Percentiles rank a stretch among this genome's conserved stretches.
Evolutionary conservation across 805 yeast species (phyloP).

Genomic region (Yarrowia sp.): DNA sequence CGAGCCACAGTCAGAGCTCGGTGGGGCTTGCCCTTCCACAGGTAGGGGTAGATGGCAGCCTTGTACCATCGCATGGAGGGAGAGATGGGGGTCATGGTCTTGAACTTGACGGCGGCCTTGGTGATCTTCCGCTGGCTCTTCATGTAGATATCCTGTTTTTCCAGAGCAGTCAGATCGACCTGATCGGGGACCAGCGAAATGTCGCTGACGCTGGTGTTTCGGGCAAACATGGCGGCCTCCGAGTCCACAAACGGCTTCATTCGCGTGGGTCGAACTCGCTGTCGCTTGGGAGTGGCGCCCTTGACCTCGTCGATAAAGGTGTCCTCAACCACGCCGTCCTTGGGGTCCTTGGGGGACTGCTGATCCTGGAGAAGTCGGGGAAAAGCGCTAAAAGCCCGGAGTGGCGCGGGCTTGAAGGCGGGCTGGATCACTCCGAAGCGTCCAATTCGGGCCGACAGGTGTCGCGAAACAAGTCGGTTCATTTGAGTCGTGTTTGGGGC

Average conservation of each 20-base stretch:
- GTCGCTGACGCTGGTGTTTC: constrained; percentile 24
- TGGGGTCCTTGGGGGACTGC: constrained; percentile 1
- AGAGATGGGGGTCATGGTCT: constrained; percentile 63
- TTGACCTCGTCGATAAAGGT: constrained; percentile 14
- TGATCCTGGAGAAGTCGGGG: constrained; percentile 6
- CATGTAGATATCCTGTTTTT: constrained; percentile 75
- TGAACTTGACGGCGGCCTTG: constrained; percentile 70
- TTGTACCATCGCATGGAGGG: constrained; percentile 91
- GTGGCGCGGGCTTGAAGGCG: neutral
- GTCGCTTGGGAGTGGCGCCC: constrained; percentile 39
- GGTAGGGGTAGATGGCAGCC: constrained; percentile 83
- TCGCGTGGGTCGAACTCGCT: constrained; percentile 41
- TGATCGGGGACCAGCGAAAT: constrained; percentile 21
- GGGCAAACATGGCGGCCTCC: constrained; percentile 30
- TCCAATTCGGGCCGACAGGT: constrained; percentile 33
- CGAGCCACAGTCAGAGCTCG: constrained; percentile 75
- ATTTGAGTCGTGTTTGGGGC: constrained; percentile 5
- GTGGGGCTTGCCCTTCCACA: constrained; percentile 85
- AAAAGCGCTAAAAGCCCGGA: constrained; percentile 2
- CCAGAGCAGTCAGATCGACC: constrained; percentile 67
- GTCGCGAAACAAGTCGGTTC: constrained; percentile 36
- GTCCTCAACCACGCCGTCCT: neutral
- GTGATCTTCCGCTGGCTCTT: constrained; percentile 76
- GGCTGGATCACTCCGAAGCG: constrained; percentile 23
- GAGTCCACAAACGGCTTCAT: constrained; percentile 37